phyloP scores from a whole-genome alignment of 345 rosid species.

The Firmiana major region DNA sequence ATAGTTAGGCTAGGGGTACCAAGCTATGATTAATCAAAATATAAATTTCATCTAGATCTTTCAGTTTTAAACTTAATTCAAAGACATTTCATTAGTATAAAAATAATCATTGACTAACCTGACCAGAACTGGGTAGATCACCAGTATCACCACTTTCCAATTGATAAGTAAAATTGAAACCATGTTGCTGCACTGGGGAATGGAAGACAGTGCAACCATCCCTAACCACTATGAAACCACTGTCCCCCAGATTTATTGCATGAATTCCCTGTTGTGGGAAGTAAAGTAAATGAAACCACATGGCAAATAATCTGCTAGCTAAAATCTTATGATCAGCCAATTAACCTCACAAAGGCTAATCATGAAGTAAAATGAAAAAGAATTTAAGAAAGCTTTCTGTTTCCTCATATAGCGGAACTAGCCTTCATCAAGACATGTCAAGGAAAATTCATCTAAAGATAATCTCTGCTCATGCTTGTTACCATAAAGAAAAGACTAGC shows the following conservation, averaged over 20 bases:
- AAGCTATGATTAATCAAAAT: constrained; percentile 9
- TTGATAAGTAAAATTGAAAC: constrained; percentile 92
- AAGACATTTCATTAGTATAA: no score
- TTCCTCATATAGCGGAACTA: neutral
- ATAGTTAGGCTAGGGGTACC: constrained; percentile 15
- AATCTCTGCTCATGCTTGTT: neutral
- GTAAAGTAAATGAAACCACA: neutral
- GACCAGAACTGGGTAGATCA: constrained; percentile 84
- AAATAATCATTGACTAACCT: constrained; percentile 41
- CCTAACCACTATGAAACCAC: constrained; percentile 90
- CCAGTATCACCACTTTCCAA: constrained; percentile 68
- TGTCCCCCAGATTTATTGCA: constrained; percentile 91
- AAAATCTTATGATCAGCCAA: no score
- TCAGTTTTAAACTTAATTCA: no score
- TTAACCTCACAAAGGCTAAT: neutral
- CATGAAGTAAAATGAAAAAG: neutral
- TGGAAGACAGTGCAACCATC: constrained; percentile 77
- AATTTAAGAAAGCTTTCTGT: neutral
- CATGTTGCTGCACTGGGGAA: constrained; percentile 94
- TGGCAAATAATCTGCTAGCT: neutral
- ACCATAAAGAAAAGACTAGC: neutral
- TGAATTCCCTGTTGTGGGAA: constrained; percentile 46
- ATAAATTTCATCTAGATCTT: no score
- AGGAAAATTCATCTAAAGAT: neutral
- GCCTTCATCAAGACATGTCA: neutral